phyloP scores from a whole-genome alignment of 2,329 filamentous ascomycete species.

The Claviceps sorghi region DNA sequence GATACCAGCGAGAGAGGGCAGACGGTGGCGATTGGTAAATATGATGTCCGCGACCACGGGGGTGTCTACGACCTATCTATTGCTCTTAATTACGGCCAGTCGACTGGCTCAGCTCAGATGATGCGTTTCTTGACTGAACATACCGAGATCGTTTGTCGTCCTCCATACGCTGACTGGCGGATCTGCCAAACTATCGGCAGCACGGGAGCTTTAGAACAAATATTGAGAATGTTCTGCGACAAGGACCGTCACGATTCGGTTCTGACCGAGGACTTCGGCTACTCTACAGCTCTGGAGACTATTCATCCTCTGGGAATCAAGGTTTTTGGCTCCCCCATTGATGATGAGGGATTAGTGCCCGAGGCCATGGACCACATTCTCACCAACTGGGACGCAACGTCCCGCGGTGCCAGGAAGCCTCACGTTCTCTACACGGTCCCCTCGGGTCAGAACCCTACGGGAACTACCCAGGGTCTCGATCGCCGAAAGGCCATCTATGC shows the following conservation, averaged over 20 bases:
- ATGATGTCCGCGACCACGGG: slow-evolving; percentile 54
- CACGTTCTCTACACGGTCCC: slow-evolving; percentile 46
- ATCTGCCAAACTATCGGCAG: slow-evolving; percentile 73
- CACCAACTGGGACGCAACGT: slow-evolving; percentile 31
- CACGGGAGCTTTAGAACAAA: slow-evolving; percentile 73
- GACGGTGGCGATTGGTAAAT: slow-evolving; percentile 58
- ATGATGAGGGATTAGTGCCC: slow-evolving; percentile 39
- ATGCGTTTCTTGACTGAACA: slow-evolving; percentile 88
- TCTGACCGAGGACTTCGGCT: slow-evolving; percentile 83
- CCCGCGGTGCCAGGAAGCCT: slow-evolving; percentile 33
- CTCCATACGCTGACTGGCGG: slow-evolving; percentile 83
- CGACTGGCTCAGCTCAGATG: slow-evolving; percentile 72
- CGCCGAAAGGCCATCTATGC: slow-evolving; percentile 60
- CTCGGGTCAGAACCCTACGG: slow-evolving; percentile 83
- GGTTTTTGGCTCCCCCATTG: slow-evolving; percentile 35
- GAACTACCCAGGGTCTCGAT: slow-evolving; percentile 58
- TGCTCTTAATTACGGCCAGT: slow-evolving; percentile 85
- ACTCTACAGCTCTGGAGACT: slow-evolving; percentile 55
- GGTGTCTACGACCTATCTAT: slow-evolving; percentile 60
- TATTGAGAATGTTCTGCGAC: slow-evolving; percentile 66
- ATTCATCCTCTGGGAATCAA: slow-evolving; percentile 37
- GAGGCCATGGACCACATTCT: slow-evolving; percentile 37
- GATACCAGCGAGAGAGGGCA: slow-evolving; percentile 47
- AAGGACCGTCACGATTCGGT: slow-evolving; percentile 57
- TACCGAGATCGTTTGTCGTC: slow-evolving; percentile 76